phyloP scores from a whole-genome alignment of 2,329 filamentous ascomycete species.

The Dothideomycetidae sp. region DNA sequence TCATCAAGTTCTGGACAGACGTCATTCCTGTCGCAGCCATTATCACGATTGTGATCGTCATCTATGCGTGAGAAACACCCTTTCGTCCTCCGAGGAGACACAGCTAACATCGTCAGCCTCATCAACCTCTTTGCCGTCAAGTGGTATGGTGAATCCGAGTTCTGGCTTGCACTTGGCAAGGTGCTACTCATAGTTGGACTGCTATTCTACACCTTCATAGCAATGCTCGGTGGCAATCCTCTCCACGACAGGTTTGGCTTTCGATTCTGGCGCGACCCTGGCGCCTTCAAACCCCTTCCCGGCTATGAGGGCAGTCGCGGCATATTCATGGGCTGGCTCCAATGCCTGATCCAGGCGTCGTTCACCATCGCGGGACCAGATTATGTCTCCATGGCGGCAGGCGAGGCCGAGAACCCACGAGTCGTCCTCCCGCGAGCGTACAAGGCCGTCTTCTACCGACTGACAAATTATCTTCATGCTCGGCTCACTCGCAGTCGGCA shows the following conservation, averaged over 20 bases:
- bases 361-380: constrained; percentile 56
- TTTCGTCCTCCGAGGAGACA: too few species aligned
- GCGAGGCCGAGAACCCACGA: constrained; percentile 58
- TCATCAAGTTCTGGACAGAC: constrained; percentile 44
- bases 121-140: constrained; percentile 61
- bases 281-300: constrained; percentile 48
- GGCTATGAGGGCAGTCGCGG: constrained; percentile 53
- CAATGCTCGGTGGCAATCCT: constrained; percentile 69
- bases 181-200: constrained; percentile 53
- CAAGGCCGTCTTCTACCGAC: constrained; percentile 65
- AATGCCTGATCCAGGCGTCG: constrained; percentile 57
- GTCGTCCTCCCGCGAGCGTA: constrained; percentile 57
- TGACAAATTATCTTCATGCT: constrained; percentile 64
- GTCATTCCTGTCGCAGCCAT: constrained; percentile 40
- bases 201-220: constrained; percentile 64
- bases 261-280: constrained; percentile 29
- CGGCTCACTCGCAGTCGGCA: constrained; percentile 57
- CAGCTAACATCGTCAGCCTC: constrained; percentile 19
- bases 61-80: constrained; percentile 38
- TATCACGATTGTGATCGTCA: constrained; percentile 44
- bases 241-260: constrained; percentile 58
- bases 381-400: constrained; percentile 51
- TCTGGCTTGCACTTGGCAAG: constrained; percentile 55
- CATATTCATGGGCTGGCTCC: constrained; percentile 60
- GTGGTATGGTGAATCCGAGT: constrained; percentile 66